Percentiles rank a stretch among this genome's conserved stretches.
phyloP scores from a whole-genome alignment of 176 grass and related monocot species.

The Triticum turgidum region DNA sequence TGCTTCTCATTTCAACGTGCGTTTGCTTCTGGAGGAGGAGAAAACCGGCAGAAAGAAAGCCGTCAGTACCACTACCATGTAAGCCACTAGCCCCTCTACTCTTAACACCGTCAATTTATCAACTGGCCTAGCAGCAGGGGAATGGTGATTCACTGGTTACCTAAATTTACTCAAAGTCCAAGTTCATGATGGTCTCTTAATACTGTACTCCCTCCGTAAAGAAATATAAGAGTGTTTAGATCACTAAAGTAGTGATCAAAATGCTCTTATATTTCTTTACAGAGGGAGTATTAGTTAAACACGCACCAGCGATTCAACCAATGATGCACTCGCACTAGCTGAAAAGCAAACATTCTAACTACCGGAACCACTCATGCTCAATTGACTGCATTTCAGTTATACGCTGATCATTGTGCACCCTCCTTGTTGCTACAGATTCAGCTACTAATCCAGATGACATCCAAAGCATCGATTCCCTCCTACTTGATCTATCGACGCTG shows the following conservation, averaged over 20 bases:
- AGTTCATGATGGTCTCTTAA: not conserved
- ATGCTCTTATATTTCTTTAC: too few relatives aligned
- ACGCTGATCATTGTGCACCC: not conserved
- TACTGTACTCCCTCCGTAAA: too few relatives aligned
- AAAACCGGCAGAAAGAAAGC: constrained; percentile 14
- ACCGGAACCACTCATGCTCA: not conserved
- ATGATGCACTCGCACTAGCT: not conserved
- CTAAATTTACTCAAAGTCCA: not conserved
- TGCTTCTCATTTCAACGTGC: not conserved
- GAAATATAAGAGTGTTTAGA: too few relatives aligned
- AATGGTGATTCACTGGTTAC: not conserved
- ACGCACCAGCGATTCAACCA: not conserved
- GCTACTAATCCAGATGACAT: constrained; percentile 29
- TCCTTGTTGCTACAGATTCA: constrained; percentile 34
- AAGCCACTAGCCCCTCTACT: not conserved
- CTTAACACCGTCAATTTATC: not conserved
- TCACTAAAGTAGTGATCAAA: too few relatives aligned
- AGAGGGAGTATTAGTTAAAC: not conserved
- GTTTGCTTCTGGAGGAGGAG: constrained; percentile 39
- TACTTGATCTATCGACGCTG: constrained; percentile 45
- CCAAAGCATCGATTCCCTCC: constrained; percentile 45
- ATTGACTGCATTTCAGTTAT: not conserved
- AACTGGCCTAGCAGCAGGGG: not conserved
- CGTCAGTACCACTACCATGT: constrained; percentile 14
- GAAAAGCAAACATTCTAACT: not conserved